Conservation (phyloP, 805 yeast genomes). For the Kodamaea leandrae region DNA sequence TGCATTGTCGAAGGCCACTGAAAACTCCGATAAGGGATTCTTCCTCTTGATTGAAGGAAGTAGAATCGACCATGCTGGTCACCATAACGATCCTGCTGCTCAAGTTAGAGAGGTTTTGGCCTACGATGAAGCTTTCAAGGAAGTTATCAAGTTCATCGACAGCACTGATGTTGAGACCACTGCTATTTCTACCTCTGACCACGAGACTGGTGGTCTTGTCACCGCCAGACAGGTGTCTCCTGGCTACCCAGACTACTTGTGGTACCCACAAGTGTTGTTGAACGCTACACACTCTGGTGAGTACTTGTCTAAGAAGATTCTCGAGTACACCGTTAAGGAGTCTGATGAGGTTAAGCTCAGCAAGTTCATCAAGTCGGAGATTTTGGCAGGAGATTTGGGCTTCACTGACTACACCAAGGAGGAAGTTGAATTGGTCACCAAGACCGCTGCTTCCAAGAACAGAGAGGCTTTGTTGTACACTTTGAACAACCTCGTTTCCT, state of each 20-base stretch:
- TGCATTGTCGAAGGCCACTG: constrained; percentile 63
- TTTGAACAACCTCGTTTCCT: constrained; percentile 68
- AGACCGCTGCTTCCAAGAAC: constrained; percentile 11
- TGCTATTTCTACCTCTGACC: constrained; percentile 83
- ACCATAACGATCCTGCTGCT: constrained; percentile 90
- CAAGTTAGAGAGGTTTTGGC: constrained; percentile 90
- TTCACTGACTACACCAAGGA: constrained; percentile 52
- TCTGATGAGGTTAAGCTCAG: constrained; percentile 22
- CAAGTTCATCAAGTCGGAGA: constrained; percentile 49
- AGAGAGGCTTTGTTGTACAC: constrained; percentile 46
- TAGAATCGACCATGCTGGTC: constrained; percentile 94
- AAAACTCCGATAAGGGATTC: constrained; percentile 77
- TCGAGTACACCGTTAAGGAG: constrained; percentile 27
- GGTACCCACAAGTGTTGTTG: constrained; percentile 78
- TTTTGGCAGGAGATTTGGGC: constrained; percentile 66
- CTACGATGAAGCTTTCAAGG: constrained; percentile 75
- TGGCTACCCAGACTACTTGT: constrained; percentile 77
- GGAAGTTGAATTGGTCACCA: constrained; percentile 41
- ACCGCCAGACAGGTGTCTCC: constrained; percentile 72
- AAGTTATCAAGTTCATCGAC: constrained; percentile 70
- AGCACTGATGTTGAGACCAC: constrained; percentile 70
- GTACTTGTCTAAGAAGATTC: constrained; percentile 50
- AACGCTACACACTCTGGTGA: constrained; percentile 79
- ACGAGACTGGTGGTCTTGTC: constrained; percentile 95
- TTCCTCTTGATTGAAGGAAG: constrained; percentile 88